Evolutionary conservation across 1,284 basidiomycete genomes (phyloP), one percentile per base, ranked within the genome.

Genomic region (Ganoderma lucidum): DNA sequence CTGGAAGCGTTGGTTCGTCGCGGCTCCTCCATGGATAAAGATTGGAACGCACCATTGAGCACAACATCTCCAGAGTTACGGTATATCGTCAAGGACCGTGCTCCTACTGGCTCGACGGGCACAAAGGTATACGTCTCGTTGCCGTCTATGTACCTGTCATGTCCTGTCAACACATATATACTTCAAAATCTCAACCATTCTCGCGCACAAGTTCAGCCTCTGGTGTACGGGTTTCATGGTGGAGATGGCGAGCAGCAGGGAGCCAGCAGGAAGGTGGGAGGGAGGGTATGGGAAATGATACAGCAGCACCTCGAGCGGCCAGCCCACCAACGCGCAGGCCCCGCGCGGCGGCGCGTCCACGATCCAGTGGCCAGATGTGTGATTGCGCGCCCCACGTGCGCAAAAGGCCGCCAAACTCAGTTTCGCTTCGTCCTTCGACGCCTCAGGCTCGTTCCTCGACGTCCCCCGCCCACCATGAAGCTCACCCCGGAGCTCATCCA

Each of bases 401-500:
- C 67, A 66, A 44, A 19, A 67, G 58, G n/a, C 59, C 28, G 44
- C 67, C 60, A 64, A 41, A 59, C 35, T 35, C 35, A 41, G 64
- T 53, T 58, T 55, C 64, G 39, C 51, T 28, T 56, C 23, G 45
- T 41, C 39, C 8, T 61, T 42, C 66, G 63, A 64, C 63, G 61
- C 65, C 62, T 64, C 66, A 28, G 41, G 39, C 59, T 17, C 44
- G 44, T 48, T 64, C 71, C 69, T 66, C 69, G 67, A 70, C 70
- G 70, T 65, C 68, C 65, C 61, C 68, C 64, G 61, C 67, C 75
- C 67, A 76, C 77, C 80, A 95, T 96, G 92, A 96, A 96, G 90
- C 92, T 97, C 83, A 96, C 96, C 60, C 94, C 96, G 71, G 95
- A 97, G 87, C 89, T 97, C 74, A 87, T 97, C 73, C 89, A 89